Conservation (phyloP, 805 yeast genomes). For the Tetrapisispora phaffii region DNA sequence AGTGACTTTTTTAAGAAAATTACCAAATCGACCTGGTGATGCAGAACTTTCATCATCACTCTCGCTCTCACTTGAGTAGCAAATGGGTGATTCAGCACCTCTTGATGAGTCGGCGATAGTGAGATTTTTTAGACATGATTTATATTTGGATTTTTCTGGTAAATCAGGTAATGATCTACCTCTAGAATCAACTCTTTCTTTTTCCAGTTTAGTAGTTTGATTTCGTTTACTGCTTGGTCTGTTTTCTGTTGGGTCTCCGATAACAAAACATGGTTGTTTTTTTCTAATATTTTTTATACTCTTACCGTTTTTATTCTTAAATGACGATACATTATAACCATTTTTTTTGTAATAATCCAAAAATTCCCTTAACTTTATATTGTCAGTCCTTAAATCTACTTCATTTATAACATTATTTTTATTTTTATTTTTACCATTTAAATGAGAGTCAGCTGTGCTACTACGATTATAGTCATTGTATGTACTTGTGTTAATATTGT, state of each 20-base stretch:
- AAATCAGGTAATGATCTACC: constrained; percentile 45
- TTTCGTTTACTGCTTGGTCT: not conserved
- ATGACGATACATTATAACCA: constrained; percentile 4
- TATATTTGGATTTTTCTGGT: constrained; percentile 38
- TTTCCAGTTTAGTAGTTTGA: not conserved
- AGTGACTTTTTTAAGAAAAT: constrained; percentile 27
- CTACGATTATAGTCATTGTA: not conserved
- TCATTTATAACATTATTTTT: not conserved
- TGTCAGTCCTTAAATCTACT: constrained; percentile 18
- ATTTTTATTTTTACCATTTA: not conserved
- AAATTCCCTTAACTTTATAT: constrained; percentile 40
- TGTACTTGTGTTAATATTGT: too few species aligned
- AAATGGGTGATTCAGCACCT: not conserved
- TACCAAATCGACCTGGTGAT: constrained; percentile 25
- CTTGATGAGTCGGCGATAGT: not conserved
- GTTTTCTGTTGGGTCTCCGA: not conserved
- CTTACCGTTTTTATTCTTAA: not conserved
- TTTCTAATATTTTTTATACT: not conserved
- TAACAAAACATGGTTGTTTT: not conserved
- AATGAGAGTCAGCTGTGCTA: not conserved
- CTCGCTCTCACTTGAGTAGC: not conserved
- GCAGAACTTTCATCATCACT: not conserved
- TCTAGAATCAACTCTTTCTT: constrained; percentile 18
- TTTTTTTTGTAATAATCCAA: constrained; percentile 30
- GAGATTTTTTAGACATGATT: constrained; percentile 35